phyloP scores from a whole-genome alignment of 768 basidiomycete genomes.

The Amanita polypyramis region DNA sequence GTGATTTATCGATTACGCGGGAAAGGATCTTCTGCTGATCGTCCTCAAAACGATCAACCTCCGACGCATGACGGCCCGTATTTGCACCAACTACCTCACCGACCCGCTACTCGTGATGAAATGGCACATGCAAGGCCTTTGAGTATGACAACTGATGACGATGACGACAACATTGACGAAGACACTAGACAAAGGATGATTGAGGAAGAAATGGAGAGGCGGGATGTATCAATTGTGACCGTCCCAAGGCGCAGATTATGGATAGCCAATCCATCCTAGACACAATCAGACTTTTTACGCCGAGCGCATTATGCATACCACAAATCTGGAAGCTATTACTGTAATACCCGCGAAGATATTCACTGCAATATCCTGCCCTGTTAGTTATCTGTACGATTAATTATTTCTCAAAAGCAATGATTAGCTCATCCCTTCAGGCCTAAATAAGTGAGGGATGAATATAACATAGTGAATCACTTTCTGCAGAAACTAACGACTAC shows the following conservation, averaged over 20 bases:
- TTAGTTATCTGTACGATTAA: not conserved
- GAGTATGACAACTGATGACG: conserved; percentile 45
- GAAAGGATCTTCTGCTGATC: conserved; percentile 15
- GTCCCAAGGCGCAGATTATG: conserved; percentile 66
- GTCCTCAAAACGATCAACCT: conserved; percentile 9
- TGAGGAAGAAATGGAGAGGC: conserved; percentile 72
- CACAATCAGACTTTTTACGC: not conserved
- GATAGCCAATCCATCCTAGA: conserved; percentile 58
- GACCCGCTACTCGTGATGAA: conserved; percentile 34
- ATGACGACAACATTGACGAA: conserved; percentile 68
- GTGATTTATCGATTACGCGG: conserved; percentile 33
- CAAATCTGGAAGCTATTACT: conserved; percentile 3
- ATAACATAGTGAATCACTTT: not conserved
- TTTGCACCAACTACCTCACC: conserved; percentile 55
- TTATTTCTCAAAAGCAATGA: not conserved
- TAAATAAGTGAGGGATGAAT: not conserved
- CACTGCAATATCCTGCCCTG: not conserved
- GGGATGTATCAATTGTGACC: conserved; percentile 77
- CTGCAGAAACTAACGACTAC: conserved; percentile 15
- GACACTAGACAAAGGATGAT: conserved; percentile 63
- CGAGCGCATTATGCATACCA: conserved; percentile 9
- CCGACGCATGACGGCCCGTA: conserved; percentile 41
- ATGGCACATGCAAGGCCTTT: conserved; percentile 29
- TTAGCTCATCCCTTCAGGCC: not conserved
- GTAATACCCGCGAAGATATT: conserved; percentile 4